These are phyloP conservation scores for Cephalotrichum gorgonifer DNA, from an alignment of 2,329 filamentous ascomycete species.

Conservation along the genomic window DNA sequence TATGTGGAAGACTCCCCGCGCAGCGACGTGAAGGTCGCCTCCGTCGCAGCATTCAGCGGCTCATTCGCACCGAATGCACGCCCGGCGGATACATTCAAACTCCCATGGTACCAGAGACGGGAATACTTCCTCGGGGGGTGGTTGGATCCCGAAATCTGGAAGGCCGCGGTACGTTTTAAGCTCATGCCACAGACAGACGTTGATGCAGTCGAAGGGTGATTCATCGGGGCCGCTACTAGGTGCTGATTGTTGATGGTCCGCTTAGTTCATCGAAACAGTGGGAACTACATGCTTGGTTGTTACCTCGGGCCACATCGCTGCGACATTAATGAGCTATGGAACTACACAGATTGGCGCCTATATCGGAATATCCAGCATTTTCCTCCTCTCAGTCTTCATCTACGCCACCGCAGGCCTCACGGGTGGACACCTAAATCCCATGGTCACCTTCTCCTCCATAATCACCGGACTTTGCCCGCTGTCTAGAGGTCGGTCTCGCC, in stretches of 20 bases:
- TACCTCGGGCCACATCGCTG: slow-evolving; percentile 18
- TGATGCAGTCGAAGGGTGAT: not conserved
- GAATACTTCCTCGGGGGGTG: not conserved
- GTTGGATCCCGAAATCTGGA: not conserved
- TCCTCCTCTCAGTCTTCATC: slow-evolving; percentile 35
- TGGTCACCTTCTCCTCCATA: slow-evolving; percentile 42
- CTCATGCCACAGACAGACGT: not conserved
- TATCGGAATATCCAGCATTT: slow-evolving; percentile 25
- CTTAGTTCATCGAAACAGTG: not conserved
- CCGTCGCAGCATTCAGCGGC: not conserved
- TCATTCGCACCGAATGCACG: not conserved
- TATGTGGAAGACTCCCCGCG: too few species aligned
- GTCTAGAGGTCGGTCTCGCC: slow-evolving; percentile 20
- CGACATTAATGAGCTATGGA: slow-evolving; percentile 16
- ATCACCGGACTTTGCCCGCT: slow-evolving; percentile 36
- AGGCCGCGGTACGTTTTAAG: not conserved
- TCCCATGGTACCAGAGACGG: not conserved
- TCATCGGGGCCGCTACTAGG: too few species aligned
- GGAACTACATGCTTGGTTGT: slow-evolving; percentile 10
- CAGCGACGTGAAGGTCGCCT: too few species aligned
- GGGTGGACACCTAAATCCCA: slow-evolving; percentile 41
- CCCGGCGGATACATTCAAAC: too few species aligned
- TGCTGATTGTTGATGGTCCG: too few species aligned
- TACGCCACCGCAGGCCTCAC: slow-evolving; percentile 35
- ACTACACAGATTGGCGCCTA: slow-evolving; percentile 17